A percentile compares a stretch with the other conserved stretches of the same genome.
These are phyloP conservation scores for Trametes gibbosa DNA, from an alignment of 768 basidiomycete genomes.

Conservation along the genomic window DNA sequence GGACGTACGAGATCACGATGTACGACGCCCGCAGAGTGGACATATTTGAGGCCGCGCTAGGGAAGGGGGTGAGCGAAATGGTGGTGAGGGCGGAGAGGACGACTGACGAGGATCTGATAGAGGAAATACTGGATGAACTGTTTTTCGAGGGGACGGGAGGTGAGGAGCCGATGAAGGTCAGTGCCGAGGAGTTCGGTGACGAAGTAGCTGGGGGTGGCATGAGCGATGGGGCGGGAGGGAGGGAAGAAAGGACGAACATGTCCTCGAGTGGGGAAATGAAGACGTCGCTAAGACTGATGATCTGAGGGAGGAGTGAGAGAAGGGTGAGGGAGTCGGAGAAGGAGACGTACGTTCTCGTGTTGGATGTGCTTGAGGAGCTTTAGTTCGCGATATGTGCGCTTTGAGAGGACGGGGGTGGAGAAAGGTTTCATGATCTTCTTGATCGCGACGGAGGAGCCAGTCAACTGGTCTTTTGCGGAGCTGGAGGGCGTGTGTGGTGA, in stretches of 20 bases:
- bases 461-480: constrained; percentile 93
- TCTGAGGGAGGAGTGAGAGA: constrained; percentile 44
- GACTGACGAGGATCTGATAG: constrained; percentile 91
- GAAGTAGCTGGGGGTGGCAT: constrained; percentile 70
- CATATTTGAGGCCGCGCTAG: constrained; percentile 97
- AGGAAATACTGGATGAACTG: constrained; percentile 99
- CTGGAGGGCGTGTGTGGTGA: constrained; percentile 38
- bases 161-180: constrained; percentile 94
- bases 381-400: constrained; percentile 96
- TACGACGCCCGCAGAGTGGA: constrained; percentile 98
- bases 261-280: constrained; percentile 99
- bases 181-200: constrained; percentile 98
- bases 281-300: constrained; percentile 97
- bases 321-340: constrained; percentile 4
- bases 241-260: constrained; percentile 54
- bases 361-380: constrained; percentile 98
- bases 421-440: constrained; percentile 99
- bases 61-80: neutral
- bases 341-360: constrained; percentile 84
- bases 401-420: constrained; percentile 96
- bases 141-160: constrained; percentile 95
- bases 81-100: constrained; percentile 5
- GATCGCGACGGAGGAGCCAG: constrained; percentile 91
- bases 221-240: constrained; percentile 2
- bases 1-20: constrained; percentile 88